Conservation (phyloP, 371 early-diverging fungal species). For the Rhizopus sp. region DNA sequence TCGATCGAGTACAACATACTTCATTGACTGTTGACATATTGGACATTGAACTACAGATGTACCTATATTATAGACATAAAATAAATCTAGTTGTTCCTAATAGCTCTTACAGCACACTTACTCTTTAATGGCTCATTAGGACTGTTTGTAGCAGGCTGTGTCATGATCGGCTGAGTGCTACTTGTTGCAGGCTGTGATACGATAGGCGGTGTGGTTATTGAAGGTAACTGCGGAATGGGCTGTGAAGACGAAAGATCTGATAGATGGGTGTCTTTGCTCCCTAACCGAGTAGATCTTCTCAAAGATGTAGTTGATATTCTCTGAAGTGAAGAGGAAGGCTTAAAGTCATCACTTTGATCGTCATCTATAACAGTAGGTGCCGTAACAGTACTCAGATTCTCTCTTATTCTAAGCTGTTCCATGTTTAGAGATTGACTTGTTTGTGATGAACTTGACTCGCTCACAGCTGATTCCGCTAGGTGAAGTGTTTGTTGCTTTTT, state of each 20-base stretch:
- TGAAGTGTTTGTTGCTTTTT: neutral
- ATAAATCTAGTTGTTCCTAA: too few species aligned
- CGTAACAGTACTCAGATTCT: too few species aligned
- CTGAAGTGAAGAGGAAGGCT: neutral
- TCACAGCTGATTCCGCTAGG: neutral
- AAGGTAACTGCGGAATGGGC: neutral
- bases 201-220: neutral
- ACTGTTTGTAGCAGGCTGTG: neutral
- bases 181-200: too few species aligned
- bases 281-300: conserved; percentile 9
- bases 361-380: neutral
- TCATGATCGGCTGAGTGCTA: too few species aligned
- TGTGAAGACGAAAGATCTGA: neutral
- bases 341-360: neutral
- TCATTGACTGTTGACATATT: conserved; percentile 19
- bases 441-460: too few species aligned
- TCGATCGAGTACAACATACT: conserved; percentile 12
- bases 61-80: neutral
- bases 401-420: too few species aligned
- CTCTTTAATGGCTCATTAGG: neutral
- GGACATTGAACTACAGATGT: conserved; percentile 23
- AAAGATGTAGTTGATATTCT: neutral
- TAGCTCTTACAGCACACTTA: too few species aligned
- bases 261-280: neutral
- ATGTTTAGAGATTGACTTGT: too few species aligned